A percentile compares a stretch with the other conserved stretches of the same genome.
These are phyloP conservation scores for Globisporangium iwayamae DNA, from an alignment of 352 stramenopile species.

Conservation along the genomic window DNA sequence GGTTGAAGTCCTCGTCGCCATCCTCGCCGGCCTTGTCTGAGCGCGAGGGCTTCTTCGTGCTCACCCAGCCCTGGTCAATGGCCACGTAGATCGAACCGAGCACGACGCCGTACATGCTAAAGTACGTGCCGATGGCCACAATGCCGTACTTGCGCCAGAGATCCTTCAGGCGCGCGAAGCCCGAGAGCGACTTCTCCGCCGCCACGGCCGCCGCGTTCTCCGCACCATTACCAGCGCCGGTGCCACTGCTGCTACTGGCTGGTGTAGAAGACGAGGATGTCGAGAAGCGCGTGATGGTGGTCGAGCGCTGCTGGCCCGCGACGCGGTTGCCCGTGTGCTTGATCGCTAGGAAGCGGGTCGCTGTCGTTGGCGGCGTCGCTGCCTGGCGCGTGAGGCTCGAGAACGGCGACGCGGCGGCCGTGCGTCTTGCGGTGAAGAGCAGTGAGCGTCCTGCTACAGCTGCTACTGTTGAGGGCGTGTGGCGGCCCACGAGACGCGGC, in stretches of 20 bases:
- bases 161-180: conserved; percentile 63
- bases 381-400: background rate
- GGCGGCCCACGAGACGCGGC: background rate
- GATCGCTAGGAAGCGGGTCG: conserved; percentile 12
- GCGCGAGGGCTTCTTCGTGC: conserved; percentile 35
- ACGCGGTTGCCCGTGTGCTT: conserved; percentile 1
- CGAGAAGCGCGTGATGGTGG: conserved; percentile 18
- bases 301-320: conserved; percentile 4
- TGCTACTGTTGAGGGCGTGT: background rate
- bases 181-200: conserved; percentile 37
- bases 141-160: conserved; percentile 83
- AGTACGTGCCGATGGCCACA: conserved; percentile 80
- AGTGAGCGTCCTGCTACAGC: background rate
- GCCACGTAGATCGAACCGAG: conserved; percentile 78
- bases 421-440: background rate
- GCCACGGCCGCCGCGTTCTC: conserved; percentile 26
- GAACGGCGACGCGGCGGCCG: conserved; percentile 5
- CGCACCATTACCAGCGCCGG: background rate
- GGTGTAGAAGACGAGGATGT: conserved; percentile 21
- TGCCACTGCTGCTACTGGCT: background rate
- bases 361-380: background rate
- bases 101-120: conserved; percentile 73
- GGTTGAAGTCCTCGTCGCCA: conserved; percentile 56
- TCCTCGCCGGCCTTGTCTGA: conserved; percentile 17
- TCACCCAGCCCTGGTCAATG: conserved; percentile 78